Evolutionary conservation across 768 basidiomycete species (phyloP), one percentile per base, ranked within the genome.

Genomic region (Lenzites betulinus): DNA sequence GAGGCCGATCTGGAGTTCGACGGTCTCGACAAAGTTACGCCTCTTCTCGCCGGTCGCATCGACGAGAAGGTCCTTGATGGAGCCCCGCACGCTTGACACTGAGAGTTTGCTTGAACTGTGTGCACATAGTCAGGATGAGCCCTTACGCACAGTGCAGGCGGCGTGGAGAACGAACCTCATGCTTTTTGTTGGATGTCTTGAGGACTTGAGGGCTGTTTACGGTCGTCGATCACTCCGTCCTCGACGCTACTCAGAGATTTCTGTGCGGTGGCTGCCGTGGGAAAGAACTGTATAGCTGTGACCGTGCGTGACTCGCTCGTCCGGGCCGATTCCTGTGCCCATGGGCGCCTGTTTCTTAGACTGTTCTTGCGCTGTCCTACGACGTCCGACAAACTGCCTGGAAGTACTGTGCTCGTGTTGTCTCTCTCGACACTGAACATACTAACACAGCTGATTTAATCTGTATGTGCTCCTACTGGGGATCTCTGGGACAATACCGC

Each of bases 31-130:
- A 74, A 95, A 96, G 77, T 96, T 95, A 69, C 94, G 87, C 78
- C 84, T 90, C 80, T 92, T 90, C 77, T 94, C 93, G 79, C 89
- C 89, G 67, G 78, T 90, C 70, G 93, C 86, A 18, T 89, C 87
- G 58, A 83, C 86, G 63, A 96, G 84, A 65, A 98, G 85, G 67
- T 93, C 92, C 78, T 92, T 92, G 79, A 98, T 86, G 74, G 92
- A 93, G 81, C 88, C 88, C 88, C 97, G 96, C 93, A 99, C 96
- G 89, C 95, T 96, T 89, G 94, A 86, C 86, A 96, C 95, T 89
- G 92, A 93, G 78, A 97, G 90, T 83, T 96, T 97, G 74, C 82
- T 84, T 70, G 77, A 59, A 60, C 71, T 70, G 58, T 16, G 26
- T 20, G 23, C 22, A 43, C 7, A 6, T 22, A 8, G 25, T 47